These are phyloP conservation scores for Aplosporella prunicola DNA, from an alignment of 2,329 filamentous ascomycete species.

Conservation along the genomic window DNA sequence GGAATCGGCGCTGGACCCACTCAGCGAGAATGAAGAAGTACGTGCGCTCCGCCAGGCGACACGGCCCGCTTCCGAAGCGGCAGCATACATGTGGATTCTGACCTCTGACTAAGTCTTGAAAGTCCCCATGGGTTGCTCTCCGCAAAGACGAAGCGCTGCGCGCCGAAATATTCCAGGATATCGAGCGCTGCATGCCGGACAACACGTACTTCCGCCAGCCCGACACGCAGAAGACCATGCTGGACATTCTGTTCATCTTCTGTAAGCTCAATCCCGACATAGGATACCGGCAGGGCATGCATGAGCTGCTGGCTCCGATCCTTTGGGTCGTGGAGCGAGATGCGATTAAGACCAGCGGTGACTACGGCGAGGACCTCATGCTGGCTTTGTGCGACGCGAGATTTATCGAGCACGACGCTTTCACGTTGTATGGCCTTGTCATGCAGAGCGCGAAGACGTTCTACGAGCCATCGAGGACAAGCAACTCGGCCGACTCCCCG, in stretches of 20 bases:
- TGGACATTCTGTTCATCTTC: slow-evolving; percentile 88
- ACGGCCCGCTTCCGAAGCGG: slow-evolving; percentile 17
- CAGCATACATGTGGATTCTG: slow-evolving; percentile 23
- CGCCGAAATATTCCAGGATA: slow-evolving; percentile 87
- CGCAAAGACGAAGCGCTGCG: slow-evolving; percentile 75
- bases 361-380: slow-evolving; percentile 41
- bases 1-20: slow-evolving; percentile 64
- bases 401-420: slow-evolving; percentile 85
- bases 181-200: slow-evolving; percentile 81
- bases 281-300: slow-evolving; percentile 97
- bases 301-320: slow-evolving; percentile 85
- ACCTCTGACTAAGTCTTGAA: slow-evolving; percentile 40
- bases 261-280: slow-evolving; percentile 82
- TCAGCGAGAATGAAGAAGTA: slow-evolving; percentile 72
- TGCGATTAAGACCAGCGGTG: no score
- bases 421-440: slow-evolving; percentile 70
- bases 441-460: slow-evolving; percentile 84
- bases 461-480: slow-evolving; percentile 56
- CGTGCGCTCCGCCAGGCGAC: slow-evolving; percentile 23
- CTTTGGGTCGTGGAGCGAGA: slow-evolving; percentile 77
- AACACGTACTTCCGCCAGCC: slow-evolving; percentile 81
- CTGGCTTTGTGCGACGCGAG: slow-evolving; percentile 57
- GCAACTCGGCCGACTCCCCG: slow-evolving; percentile 42
- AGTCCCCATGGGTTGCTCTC: slow-evolving; percentile 88
- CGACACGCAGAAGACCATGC: slow-evolving; percentile 66